Base-by-base conservation (phyloP, 2,329 filamentous ascomycete species). In the Ilyonectria sp. region DNA sequence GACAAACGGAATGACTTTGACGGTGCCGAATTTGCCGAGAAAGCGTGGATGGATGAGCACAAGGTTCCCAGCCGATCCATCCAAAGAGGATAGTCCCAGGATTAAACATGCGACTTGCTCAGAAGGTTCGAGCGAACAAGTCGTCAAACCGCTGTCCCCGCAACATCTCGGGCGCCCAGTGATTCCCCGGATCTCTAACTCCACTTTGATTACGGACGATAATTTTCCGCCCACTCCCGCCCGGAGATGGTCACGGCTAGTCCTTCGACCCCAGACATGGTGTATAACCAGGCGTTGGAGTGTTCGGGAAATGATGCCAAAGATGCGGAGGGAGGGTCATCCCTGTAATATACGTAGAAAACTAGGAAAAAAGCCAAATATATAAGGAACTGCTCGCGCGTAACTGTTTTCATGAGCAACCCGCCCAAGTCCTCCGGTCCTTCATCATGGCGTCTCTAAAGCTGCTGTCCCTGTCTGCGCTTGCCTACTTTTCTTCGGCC, bases 151-250 rank as follows among this genome's bases (percentile, higher is more conserved):
- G 6, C 29, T 19, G 31, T 37, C 58, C 58, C 58, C 58, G 37
- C 47, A 33, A 26, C 31, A 58, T 60, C 47, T 43, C 58, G 26
- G 26, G 58, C 58, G 50, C 37, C 26, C 17, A 19, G 17, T 52
- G 13, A 33, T 60, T 56, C 52, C 57, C 63, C 57, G 50, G 57
- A 56, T 65, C 63, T 11, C 21, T 17, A 49, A 43, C 56, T 61
- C 57, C 58, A 55, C 57, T 31, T 47, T 46, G 52, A 61, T 65
- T 60, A 50, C 63, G 57, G 57, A 31, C 29, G 15, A 13, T 57
- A 60, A 56, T 65, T 61, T 52, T 33, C 63, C 63, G 35, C 26
- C 62, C 56, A 65, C 43, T 62, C 21, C 19, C 33, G 23, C 9
- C 21, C 17, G 7, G n/a, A 19, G 10, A 35, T 21, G 21, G 15